Conservation (phyloP, 1,139 yeast genomes). For the Kurtzmaniella quercitrusa region DNA sequence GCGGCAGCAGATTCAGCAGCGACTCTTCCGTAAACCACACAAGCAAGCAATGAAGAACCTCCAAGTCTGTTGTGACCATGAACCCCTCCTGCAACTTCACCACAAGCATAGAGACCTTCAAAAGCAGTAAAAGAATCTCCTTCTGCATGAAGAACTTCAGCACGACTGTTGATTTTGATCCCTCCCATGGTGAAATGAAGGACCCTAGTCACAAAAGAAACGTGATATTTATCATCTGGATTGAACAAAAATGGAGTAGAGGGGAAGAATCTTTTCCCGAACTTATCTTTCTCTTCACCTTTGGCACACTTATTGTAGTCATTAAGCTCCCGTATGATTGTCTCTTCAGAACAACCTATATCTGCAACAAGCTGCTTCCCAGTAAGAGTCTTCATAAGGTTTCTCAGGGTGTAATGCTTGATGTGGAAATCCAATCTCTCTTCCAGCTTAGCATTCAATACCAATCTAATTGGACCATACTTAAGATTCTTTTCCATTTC, state of each 20-base stretch:
- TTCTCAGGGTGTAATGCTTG: conserved; percentile 63
- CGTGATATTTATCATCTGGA: conserved; percentile 33
- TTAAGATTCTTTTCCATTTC: conserved; percentile 48
- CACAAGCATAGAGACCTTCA: conserved; percentile 68
- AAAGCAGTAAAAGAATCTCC: conserved; percentile 35
- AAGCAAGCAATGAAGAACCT: conserved; percentile 71
- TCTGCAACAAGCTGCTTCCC: conserved; percentile 48
- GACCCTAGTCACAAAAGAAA: conserved; percentile 65
- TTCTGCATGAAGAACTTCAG: conserved; percentile 48
- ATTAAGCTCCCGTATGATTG: conserved; percentile 33
- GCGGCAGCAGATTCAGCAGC: conserved; percentile 49
- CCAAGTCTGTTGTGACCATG: conserved; percentile 77
- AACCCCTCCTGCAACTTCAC: conserved; percentile 80
- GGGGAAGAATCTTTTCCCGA: conserved; percentile 50
- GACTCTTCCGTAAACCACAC: conserved; percentile 75
- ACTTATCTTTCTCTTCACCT: conserved; percentile 40
- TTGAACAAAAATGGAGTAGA: conserved; percentile 41
- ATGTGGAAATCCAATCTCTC: conserved; percentile 50
- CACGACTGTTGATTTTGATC: conserved; percentile 55
- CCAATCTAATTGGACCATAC: conserved; percentile 49
- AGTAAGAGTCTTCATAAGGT: conserved; percentile 52
- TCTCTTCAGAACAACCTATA: conserved; percentile 28
- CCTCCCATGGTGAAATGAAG: conserved; percentile 90
- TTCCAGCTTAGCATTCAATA: conserved; percentile 43
- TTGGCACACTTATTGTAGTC: conserved; percentile 45